Base-by-base conservation (phyloP, 306 rosid genomes). In the Trichosanthes cucumerina region DNA sequence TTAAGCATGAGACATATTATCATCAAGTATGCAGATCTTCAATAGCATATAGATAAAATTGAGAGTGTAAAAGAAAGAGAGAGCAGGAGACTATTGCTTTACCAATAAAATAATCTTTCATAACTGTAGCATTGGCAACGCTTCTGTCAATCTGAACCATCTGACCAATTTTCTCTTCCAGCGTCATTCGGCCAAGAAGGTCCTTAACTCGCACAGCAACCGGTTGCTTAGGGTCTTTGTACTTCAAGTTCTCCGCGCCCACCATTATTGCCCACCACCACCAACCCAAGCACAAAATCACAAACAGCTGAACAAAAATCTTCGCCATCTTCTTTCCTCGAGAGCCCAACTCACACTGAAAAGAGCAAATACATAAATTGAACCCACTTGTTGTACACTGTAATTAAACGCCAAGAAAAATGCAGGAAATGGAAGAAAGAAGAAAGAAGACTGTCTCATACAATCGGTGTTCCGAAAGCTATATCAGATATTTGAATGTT, bases 111-210 rank as follows among this genome's bases (percentile, higher is more conserved):
- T 84, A 84, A 24, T 79, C 81, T 68, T 80, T 92, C 97, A 95
- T 87, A 68, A 90, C 87, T 72, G 82, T 86, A 7, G 57, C 85
- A 86, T 80, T 82, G 80, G 99, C 97, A 79, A 92, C 97, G 78
- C 93, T 91, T 75, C 97, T 82, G 78, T 95, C 99, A 84, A 95
- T 95, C 83, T 95, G 99, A 75, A 83, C 82, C 99, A 95, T 95
- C 87, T 95, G 99, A 84, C 99, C 99, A 82, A 95, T 92, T 80
- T 95, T 95, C 88, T 95, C 99, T 76, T 91, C 91, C 9, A 95
- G 80, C 56, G 90, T 95, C 99, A 95, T 95, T 81, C 93, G 80
- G 77, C 77, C 44, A 77, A 92, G 79, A 83, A 95, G 90, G 82
- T 95, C 99, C 80, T 58, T 83, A 71, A 91, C 89, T 63, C 99